Evolutionary conservation across 2,329 filamentous ascomycete genomes (phyloP), one percentile per base, ranked within the genome.

Genomic region (Ophiobolus disseminans): DNA sequence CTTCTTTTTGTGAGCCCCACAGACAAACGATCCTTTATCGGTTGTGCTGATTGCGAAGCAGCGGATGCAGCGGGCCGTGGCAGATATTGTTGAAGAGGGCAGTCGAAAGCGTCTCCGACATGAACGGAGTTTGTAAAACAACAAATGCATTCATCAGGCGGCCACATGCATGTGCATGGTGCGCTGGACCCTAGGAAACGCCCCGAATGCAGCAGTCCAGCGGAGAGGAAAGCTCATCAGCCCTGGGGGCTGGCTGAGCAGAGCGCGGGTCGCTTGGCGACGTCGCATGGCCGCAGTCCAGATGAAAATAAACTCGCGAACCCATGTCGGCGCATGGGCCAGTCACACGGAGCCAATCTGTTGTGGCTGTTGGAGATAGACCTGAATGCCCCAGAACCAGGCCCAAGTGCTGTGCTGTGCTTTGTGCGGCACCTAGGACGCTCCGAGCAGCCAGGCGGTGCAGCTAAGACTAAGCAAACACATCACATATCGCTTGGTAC

Each of bases 221-320:
- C 45, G 21, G 30, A 35, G 34, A 45, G 40, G 31, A 34, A 45
- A 32, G 49, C 48, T 57, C n/a, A 25, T 34, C 17, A 43, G 42
- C 37, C 17, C 20, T n/a, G n/a, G 23, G 32, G 44, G 41, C 42
- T 42, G 48, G 57, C 55, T 55, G 50, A 56, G 41, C 36, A 50
- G 23, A 45, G 30, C 42, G 55, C 43, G 42, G 42, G 45, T 37
- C 35, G 45, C 57, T 54, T 59, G 51, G 53, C 51, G 14, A 47
- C 47, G 48, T 49, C 40, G 34, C 47, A 57, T 61, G 55, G 53
- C 46, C 40, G 43, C 52, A 58, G 52, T 50, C 46, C 45, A 38
- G 39, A 59, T 52, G 35, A 48, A 53, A 62, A 62, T 55, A 62
- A 41, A 17, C 45, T 44, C 40, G 50, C 45, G 32, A 21, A 26